A percentile compares a stretch with the other conserved stretches of the same genome.
These are phyloP conservation scores for Lumnitzera racemosa DNA, from an alignment of 345 rosid genomes.

Conservation along the genomic window DNA sequence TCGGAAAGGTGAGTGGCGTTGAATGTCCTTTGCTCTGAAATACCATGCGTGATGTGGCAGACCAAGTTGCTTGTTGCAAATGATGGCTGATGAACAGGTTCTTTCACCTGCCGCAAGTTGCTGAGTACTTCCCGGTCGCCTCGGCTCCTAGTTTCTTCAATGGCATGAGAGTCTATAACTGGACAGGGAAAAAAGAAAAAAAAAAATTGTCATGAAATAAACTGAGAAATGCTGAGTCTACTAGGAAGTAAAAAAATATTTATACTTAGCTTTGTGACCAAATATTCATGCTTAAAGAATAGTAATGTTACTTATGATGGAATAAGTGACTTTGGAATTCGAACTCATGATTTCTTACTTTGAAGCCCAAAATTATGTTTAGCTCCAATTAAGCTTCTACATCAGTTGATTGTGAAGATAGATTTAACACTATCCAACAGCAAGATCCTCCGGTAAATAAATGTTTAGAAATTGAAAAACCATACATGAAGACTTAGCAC, in stretches of 20 bases:
- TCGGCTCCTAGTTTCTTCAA: constrained; percentile 27
- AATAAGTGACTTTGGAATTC: too few species aligned
- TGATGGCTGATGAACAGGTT: constrained; percentile 43
- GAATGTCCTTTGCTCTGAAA: constrained; percentile 28
- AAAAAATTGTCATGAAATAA: not conserved
- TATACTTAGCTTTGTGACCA: not conserved
- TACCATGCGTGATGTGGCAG: constrained; percentile 50
- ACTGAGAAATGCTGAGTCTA: not conserved
- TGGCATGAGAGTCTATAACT: constrained; percentile 33
- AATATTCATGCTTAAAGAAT: too few species aligned
- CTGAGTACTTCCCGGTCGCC: constrained; percentile 17
- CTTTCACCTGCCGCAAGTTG: constrained; percentile 25
- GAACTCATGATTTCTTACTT: too few species aligned
- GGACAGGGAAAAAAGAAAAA: not conserved
- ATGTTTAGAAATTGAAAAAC: too few species aligned
- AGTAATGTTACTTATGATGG: too few species aligned
- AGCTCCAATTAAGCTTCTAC: too few species aligned
- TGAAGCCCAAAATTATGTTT: too few species aligned
- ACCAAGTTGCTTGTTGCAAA: constrained; percentile 48
- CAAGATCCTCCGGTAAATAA: too few species aligned
- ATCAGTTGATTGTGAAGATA: too few species aligned
- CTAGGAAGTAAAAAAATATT: not conserved
- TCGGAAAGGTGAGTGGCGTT: constrained; percentile 19
- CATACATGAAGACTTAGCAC: too few species aligned
- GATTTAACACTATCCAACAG: too few species aligned